phyloP scores from a whole-genome alignment of 805 yeast species.

The Maudiozyma saulgeensis region DNA sequence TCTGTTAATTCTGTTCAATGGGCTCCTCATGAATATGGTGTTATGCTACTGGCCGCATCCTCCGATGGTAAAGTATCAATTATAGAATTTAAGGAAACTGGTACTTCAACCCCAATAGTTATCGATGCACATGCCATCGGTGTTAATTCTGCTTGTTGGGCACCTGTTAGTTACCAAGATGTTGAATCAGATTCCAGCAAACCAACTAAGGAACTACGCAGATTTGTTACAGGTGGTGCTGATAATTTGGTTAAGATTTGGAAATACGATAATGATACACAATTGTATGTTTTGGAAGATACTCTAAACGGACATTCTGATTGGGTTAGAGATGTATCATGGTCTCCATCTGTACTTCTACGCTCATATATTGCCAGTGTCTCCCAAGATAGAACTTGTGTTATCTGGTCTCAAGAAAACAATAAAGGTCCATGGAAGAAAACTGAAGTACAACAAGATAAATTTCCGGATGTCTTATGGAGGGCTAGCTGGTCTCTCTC shows the following conservation, averaged over 20 bases:
- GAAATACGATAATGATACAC: conserved; percentile 51
- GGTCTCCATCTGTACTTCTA: conserved; percentile 88
- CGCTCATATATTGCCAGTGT: conserved; percentile 91
- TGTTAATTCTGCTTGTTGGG: conserved; percentile 93
- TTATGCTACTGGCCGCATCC: conserved; percentile 79
- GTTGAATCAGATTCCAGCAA: conserved; percentile 24
- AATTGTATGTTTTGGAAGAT: conserved; percentile 62
- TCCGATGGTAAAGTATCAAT: conserved; percentile 89
- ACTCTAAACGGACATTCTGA: conserved; percentile 84
- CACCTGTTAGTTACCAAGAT: conserved; percentile 42
- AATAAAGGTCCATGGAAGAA: conserved; percentile 68
- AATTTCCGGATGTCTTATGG: conserved; percentile 97
- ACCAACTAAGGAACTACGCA: conserved; percentile 40
- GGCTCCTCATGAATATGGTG: conserved; percentile 98
- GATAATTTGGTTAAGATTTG: conserved; percentile 91
- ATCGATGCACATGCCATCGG: conserved; percentile 84
- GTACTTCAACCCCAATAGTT: conserved; percentile 51
- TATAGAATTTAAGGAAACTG: conserved; percentile 85
- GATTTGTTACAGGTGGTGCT: conserved; percentile 90
- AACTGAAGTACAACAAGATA: conserved; percentile 60
- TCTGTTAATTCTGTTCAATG: conserved; percentile 89
- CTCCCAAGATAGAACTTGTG: conserved; percentile 89
- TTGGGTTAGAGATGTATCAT: conserved; percentile 98
- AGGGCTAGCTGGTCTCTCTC: conserved; percentile 95
- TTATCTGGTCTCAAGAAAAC: conserved; percentile 86